Evolutionary conservation across 225 moss, liverwort and hornwort genomes (phyloP).

Genomic region (Marchantia paleacea): DNA sequence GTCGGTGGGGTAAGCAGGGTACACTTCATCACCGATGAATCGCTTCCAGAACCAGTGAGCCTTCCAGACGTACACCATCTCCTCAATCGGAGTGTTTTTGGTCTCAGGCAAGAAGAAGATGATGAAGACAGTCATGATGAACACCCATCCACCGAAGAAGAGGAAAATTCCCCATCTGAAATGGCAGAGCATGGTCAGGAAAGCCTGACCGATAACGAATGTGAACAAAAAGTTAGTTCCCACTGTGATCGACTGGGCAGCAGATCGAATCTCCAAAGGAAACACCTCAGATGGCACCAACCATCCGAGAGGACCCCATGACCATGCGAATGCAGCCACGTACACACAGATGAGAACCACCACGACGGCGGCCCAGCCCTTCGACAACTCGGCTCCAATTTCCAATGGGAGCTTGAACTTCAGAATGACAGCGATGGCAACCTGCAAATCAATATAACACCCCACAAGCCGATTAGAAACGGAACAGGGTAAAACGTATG

Average conservation of each 20-base stretch:
- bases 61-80: conserved; percentile 26
- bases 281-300: conserved; percentile 36
- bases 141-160: conserved; percentile 33
- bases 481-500: neutral
- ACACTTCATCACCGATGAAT: neutral
- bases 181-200: conserved; percentile 37
- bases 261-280: conserved; percentile 34
- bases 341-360: conserved; percentile 35
- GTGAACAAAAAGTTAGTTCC: conserved; percentile 32
- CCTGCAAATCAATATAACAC: neutral
- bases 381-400: neutral
- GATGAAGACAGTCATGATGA: conserved; percentile 28
- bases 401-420: conserved; percentile 26
- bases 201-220: conserved; percentile 37
- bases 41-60: conserved; percentile 36
- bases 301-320: conserved; percentile 43
- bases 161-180: conserved; percentile 38
- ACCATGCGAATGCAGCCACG: conserved; percentile 41
- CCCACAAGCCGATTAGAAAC: neutral
- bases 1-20: neutral
- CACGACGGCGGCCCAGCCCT: conserved; percentile 17
- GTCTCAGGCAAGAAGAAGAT: conserved; percentile 37
- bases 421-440: conserved; percentile 25
- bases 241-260: conserved; percentile 36
- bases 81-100: conserved; percentile 36